These are phyloP conservation scores for Tolypocladium ovalisporum DNA, from an alignment of 2,329 filamentous ascomycete species.

Conservation along the genomic window DNA sequence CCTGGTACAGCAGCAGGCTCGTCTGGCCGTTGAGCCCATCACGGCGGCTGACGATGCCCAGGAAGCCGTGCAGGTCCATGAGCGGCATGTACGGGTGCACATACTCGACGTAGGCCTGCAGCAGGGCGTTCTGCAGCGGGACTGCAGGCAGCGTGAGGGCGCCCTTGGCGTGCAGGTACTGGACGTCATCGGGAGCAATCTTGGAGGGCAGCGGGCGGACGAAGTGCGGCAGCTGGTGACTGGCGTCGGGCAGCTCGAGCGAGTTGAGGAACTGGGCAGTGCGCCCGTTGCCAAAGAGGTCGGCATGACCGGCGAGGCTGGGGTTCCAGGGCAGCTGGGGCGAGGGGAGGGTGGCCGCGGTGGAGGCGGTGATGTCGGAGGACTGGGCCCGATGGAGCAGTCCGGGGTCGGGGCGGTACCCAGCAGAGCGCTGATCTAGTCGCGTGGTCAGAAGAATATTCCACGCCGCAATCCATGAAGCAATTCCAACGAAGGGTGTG, in stretches of 20 bases:
- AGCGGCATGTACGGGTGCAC: constrained; percentile 93
- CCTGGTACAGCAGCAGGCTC: constrained; percentile 83
- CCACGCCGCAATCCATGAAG: neutral
- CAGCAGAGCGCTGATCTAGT: constrained; percentile 26
- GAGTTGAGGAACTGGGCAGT: constrained; percentile 33
- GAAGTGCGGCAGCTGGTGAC: constrained; percentile 49
- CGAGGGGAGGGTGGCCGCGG: constrained; percentile 8
- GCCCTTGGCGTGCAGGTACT: constrained; percentile 75
- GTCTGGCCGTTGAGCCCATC: constrained; percentile 62
- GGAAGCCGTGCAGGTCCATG: constrained; percentile 55
- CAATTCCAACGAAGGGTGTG: no score
- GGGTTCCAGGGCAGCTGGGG: constrained; percentile 13
- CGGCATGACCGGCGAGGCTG: constrained; percentile 13
- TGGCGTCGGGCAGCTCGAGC: constrained; percentile 34
- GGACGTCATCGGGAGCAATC: constrained; percentile 71
- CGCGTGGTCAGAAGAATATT: constrained; percentile 19
- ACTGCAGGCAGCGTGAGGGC: constrained; percentile 65
- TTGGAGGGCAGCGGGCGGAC: constrained; percentile 69
- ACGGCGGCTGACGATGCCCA: constrained; percentile 48
- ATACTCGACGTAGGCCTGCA: constrained; percentile 77
- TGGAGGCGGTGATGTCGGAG: constrained; percentile 7
- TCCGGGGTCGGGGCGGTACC: constrained; percentile 20
- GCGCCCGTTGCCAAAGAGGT: constrained; percentile 25
- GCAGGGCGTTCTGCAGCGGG: constrained; percentile 64
- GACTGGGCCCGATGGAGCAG: constrained; percentile 11